phyloP scores from a whole-genome alignment of 768 basidiomycete species.

The Russula brevipes region DNA sequence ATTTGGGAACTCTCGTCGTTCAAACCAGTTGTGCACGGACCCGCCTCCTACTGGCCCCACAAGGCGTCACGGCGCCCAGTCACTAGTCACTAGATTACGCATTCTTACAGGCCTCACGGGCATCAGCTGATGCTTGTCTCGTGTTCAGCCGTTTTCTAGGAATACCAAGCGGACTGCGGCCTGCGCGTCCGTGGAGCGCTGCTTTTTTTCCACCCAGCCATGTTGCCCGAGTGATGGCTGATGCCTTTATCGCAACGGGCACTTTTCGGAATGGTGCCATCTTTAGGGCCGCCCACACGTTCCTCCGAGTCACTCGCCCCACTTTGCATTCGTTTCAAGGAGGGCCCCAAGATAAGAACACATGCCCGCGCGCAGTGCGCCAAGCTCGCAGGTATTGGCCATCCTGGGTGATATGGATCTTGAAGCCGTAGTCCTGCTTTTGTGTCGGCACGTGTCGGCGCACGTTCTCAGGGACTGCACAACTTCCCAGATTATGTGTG shows the following conservation, averaged over 20 bases:
- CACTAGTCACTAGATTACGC: background rate
- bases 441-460: background rate
- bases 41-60: slow-evolving; percentile 13
- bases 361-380: background rate
- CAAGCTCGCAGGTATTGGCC: background rate
- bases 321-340: background rate
- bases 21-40: background rate
- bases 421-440: background rate
- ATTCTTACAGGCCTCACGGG: background rate
- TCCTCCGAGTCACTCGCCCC: background rate
- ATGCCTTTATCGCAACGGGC: slow-evolving; percentile 1
- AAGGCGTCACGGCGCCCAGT: background rate
- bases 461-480: background rate
- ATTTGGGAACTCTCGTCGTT: slow-evolving; percentile 16
- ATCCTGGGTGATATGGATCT: background rate
- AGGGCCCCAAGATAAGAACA: slow-evolving; percentile 4
- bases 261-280: background rate
- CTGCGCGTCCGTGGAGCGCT: slow-evolving; percentile 9
- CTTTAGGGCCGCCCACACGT: background rate
- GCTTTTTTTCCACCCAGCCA: background rate
- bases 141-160: background rate
- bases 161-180: background rate
- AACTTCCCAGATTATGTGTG: background rate
- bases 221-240: background rate
- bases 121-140: slow-evolving; percentile 13